phyloP scores from a whole-genome alignment of 2,329 filamentous ascomycete genomes.

The Calonectria henricotiae region DNA sequence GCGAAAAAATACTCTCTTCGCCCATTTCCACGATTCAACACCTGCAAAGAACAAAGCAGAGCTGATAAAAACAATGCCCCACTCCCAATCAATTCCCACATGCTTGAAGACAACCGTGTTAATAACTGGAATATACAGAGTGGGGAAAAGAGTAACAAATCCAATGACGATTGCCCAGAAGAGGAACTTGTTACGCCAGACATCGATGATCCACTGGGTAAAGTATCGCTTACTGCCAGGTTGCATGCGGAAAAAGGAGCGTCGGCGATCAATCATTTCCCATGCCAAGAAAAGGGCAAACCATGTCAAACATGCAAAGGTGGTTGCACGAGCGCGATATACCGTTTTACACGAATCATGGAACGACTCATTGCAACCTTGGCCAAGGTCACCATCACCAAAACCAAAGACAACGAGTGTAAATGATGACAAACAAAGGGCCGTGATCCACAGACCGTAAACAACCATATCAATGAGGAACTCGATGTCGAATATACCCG shows the following conservation, averaged over 20 bases:
- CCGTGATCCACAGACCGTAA: slow-evolving; percentile 79
- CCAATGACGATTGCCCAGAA: slow-evolving; percentile 73
- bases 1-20: no score
- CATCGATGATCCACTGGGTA: slow-evolving; percentile 77
- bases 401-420: slow-evolving; percentile 68
- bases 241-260: slow-evolving; percentile 82
- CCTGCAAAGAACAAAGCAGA: no score
- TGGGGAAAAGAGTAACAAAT: not conserved
- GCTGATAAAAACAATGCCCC: no score
- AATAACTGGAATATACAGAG: no score
- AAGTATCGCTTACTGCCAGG: slow-evolving; percentile 74
- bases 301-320: slow-evolving; percentile 83
- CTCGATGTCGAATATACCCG: slow-evolving; percentile 77
- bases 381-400: slow-evolving; percentile 71
- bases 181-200: slow-evolving; percentile 80
- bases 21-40: no score
- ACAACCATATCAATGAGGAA: slow-evolving; percentile 78
- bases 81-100: no score
- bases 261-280: slow-evolving; percentile 81
- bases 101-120: no score
- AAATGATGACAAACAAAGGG: slow-evolving; percentile 71
- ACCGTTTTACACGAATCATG: slow-evolving; percentile 71
- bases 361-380: slow-evolving; percentile 73
- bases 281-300: slow-evolving; percentile 83
- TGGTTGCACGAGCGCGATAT: slow-evolving; percentile 80